Conservation (phyloP, 768 basidiomycete species). For the Suillus weaverae region DNA sequence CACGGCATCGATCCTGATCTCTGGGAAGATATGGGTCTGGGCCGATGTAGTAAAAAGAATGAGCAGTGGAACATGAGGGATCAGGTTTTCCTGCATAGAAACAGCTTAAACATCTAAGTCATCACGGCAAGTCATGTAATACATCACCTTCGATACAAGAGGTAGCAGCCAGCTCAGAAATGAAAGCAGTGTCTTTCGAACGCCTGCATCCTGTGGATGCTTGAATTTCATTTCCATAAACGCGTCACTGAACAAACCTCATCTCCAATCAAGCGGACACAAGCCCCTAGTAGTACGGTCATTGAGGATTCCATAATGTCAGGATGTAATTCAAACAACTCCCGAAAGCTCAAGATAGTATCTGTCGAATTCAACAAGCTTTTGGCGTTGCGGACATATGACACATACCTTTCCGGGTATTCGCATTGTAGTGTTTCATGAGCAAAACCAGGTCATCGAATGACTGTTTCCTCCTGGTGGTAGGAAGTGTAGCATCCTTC, state of each 20-base stretch:
- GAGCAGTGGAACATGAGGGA: slow-evolving; percentile 73
- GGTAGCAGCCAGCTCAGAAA: slow-evolving; percentile 77
- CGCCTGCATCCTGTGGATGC: slow-evolving; percentile 64
- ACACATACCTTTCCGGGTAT: slow-evolving; percentile 68
- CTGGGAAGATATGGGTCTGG: slow-evolving; percentile 93
- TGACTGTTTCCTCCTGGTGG: slow-evolving; percentile 73
- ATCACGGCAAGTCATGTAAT: not conserved
- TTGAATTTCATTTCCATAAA: slow-evolving; percentile 7
- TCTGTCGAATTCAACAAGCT: slow-evolving; percentile 42
- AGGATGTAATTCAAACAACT: slow-evolving; percentile 66
- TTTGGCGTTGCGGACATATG: not conserved
- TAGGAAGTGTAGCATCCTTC: slow-evolving; percentile 58
- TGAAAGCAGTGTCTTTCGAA: slow-evolving; percentile 68
- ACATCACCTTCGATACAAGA: slow-evolving; percentile 54
- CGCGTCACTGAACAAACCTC: slow-evolving; percentile 52
- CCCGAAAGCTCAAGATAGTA: slow-evolving; percentile 69
- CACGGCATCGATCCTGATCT: slow-evolving; percentile 89
- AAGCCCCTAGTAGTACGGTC: slow-evolving; percentile 54
- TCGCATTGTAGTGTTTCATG: slow-evolving; percentile 80
- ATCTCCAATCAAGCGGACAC: slow-evolving; percentile 75
- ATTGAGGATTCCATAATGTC: slow-evolving; percentile 52
- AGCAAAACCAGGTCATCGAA: slow-evolving; percentile 77
- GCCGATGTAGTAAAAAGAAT: slow-evolving; percentile 88
- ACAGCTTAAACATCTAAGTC: slow-evolving; percentile 11
- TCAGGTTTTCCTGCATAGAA: slow-evolving; percentile 56